Percentiles rank a stretch among this genome's conserved stretches.
These are phyloP conservation scores for Sarocladium oryzae DNA, from an alignment of 2,329 filamentous ascomycete species.

Conservation along the genomic window DNA sequence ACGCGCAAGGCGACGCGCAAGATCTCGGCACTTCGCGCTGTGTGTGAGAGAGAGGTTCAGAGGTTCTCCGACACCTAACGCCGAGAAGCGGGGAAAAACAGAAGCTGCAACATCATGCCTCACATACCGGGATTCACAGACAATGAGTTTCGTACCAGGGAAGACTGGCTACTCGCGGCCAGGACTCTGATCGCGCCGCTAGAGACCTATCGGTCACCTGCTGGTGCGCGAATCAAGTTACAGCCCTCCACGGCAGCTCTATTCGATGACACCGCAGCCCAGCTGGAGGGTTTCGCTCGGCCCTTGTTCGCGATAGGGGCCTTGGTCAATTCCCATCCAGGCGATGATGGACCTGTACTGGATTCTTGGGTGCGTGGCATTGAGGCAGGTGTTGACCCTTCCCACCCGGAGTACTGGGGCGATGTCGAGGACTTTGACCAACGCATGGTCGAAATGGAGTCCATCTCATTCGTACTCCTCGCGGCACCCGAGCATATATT, in stretches of 20 bases:
- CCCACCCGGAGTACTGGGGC: constrained; percentile 39
- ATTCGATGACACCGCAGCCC: constrained; percentile 38
- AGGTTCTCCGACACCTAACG: neutral
- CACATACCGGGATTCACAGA: constrained; percentile 14
- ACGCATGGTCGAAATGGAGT: constrained; percentile 48
- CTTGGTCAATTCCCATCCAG: constrained; percentile 29
- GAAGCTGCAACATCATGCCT: constrained; percentile 4
- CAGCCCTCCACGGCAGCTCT: constrained; percentile 31
- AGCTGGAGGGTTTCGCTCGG: constrained; percentile 38
- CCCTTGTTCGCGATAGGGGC: constrained; percentile 30
- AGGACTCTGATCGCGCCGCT: constrained; percentile 28
- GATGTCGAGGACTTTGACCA: constrained; percentile 39
- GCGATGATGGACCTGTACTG: neutral
- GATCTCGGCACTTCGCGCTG: neutral
- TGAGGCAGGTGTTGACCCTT: constrained; percentile 26
- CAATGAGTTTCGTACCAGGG: constrained; percentile 29
- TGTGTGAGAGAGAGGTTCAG: neutral
- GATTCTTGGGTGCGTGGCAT: constrained; percentile 26
- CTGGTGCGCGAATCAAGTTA: constrained; percentile 28
- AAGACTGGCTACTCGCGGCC: constrained; percentile 28
- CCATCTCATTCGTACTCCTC: constrained; percentile 41
- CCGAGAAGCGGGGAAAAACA: neutral
- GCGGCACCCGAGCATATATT: constrained; percentile 31
- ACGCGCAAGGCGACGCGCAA: no score
- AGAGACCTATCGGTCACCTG: constrained; percentile 25